Base-by-base conservation (phyloP, 352 stramenopile genomes). In the Albugo candida region DNA sequence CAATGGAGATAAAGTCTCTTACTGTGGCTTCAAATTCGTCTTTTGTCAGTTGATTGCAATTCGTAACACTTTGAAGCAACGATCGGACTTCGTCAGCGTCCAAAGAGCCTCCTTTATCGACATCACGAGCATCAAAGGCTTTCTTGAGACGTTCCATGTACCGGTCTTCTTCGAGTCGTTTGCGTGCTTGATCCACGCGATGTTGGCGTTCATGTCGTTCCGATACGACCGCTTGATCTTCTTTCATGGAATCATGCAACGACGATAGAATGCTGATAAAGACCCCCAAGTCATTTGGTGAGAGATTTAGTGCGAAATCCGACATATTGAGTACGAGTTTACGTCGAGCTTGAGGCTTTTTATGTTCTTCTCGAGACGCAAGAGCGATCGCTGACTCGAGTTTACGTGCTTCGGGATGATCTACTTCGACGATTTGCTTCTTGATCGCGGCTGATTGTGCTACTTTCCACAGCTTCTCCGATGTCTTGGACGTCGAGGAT, bases 261-360 rank as follows among this genome's bases (percentile, higher is more conserved):
- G 72, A 63, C 2, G 48, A 48, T 41, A 76, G 41, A 55, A 92
- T 88, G 45, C 72, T 83, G 21, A 82, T 55, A n/a, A 92, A 64
- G 1, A 92, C 64, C 19, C 76, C 69, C 34, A 92, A 50, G 51
- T 92, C 77, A 35, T 80, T 77, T 17, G 74, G 56, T 0, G 72
- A 84, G 11, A 92, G 51, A 50, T 92, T 92, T 50, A 92, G 54
- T 1, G 64, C 79, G 52, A 89, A 89, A 36, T 89, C 76, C 13
- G 76, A 88, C 69, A 92, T 83, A 42, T 70, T 64, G 54, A 92
- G 67, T 11, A 67, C 67, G 24, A 92, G 21, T 47, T 79, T 77
- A 21, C 79, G 62, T 36, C 65, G 63, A 2, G 68, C 79, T 13
- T 54, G 61, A 17, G 75, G 41, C 53, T 81, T 81, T 20, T 70